Evolutionary conservation across 2,329 filamentous ascomycete species (phyloP).

Genomic region (Alternaria brassicae): DNA sequence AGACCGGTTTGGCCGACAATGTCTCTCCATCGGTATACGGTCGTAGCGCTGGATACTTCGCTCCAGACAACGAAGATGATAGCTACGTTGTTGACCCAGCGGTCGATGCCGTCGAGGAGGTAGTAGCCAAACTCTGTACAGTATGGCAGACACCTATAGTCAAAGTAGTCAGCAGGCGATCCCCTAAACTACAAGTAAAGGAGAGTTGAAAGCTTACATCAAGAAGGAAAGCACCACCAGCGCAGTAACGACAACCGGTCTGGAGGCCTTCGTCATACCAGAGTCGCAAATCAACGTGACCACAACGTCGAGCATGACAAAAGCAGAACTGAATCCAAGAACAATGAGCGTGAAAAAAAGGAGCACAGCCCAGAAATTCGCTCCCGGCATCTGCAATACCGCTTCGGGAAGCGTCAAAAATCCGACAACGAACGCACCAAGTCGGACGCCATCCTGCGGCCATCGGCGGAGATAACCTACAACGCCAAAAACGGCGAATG

Average conservation of each 20-base stretch:
- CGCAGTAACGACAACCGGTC: conserved; percentile 58
- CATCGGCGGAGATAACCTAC: conserved; percentile 58
- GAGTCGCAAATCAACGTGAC: conserved; percentile 63
- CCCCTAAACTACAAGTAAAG: neutral
- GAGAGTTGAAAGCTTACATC: conserved; percentile 33
- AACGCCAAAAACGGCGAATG: conserved; percentile 63
- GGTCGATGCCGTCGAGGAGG: conserved; percentile 62
- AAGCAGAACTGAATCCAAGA: conserved; percentile 65
- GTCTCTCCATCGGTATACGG: conserved; percentile 61
- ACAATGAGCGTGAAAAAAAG: conserved; percentile 67
- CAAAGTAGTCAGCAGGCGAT: neutral
- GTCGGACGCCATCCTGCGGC: conserved; percentile 53
- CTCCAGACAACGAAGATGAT: conserved; percentile 64
- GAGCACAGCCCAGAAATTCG: conserved; percentile 66
- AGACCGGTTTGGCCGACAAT: conserved; percentile 56
- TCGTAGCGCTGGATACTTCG: conserved; percentile 61
- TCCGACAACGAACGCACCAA: conserved; percentile 65
- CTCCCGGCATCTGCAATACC: conserved; percentile 63
- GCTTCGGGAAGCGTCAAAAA: conserved; percentile 66
- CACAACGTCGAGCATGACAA: conserved; percentile 65
- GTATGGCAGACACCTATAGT: conserved; percentile 57
- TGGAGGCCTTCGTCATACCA: conserved; percentile 55
- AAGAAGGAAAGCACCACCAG: conserved; percentile 61
- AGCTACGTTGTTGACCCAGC: conserved; percentile 64
- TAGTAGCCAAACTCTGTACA: conserved; percentile 66